Conservation (phyloP, 2,329 filamentous ascomycete genomes). For the Fusarium xylarioides region DNA sequence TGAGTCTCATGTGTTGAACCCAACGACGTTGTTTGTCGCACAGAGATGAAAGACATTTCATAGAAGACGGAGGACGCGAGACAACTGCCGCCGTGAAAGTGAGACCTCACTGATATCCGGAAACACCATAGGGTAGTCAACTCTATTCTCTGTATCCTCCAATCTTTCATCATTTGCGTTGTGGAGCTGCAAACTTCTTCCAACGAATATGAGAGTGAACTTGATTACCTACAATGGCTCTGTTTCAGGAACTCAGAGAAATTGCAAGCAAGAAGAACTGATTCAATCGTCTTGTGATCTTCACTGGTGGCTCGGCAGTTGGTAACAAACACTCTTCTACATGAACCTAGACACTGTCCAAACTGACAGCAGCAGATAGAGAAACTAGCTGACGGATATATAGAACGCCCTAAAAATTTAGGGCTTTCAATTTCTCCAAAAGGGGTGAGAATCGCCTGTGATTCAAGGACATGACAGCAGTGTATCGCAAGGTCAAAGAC, state of each 20-base stretch:
- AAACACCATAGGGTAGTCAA: neutral
- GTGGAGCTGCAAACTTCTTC: neutral
- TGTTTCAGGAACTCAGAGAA: neutral
- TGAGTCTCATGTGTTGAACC: neutral
- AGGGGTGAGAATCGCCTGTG: neutral
- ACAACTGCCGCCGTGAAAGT: neutral
- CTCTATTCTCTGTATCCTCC: neutral
- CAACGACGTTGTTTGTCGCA: neutral
- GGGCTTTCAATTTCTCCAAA: neutral
- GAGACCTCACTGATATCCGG: neutral
- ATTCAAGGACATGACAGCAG: too few relatives aligned
- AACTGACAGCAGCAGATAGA: too few relatives aligned
- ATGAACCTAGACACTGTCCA: neutral
- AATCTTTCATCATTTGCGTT: neutral
- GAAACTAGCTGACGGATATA: too few relatives aligned
- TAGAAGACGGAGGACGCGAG: neutral
- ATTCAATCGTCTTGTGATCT: neutral
- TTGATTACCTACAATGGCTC: neutral
- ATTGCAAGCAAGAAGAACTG: too few relatives aligned
- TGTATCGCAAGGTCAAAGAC: neutral
- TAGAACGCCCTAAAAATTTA: too few relatives aligned
- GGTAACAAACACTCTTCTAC: neutral
- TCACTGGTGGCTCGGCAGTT: neutral
- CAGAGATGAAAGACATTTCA: neutral
- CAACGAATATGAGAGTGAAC: neutral